phyloP scores from a whole-genome alignment of 192 early-diverging fungal genomes.

The Dissophora globulifera region DNA sequence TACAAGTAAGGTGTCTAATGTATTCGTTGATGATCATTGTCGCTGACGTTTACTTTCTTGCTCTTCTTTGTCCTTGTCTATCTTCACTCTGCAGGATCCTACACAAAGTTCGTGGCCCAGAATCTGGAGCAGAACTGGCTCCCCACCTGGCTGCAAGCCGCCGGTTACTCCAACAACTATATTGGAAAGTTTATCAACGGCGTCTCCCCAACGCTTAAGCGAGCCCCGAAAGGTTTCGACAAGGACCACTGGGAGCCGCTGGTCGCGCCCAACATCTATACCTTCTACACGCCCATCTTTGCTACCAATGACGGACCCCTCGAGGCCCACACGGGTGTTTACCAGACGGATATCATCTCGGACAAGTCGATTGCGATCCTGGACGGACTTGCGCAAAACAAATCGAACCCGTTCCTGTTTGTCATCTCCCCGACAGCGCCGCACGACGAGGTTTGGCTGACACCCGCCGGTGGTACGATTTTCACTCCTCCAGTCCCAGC shows the following conservation, averaged over 20 bases:
- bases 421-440: slow-evolving; percentile 70
- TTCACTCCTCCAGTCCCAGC: slow-evolving; percentile 68
- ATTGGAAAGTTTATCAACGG: slow-evolving; percentile 78
- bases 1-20: too few relatives aligned
- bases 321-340: slow-evolving; percentile 56
- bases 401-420: slow-evolving; percentile 55
- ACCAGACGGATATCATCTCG: slow-evolving; percentile 67
- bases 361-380: slow-evolving; percentile 61
- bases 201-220: slow-evolving; percentile 36
- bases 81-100: slow-evolving; percentile 23
- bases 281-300: slow-evolving; percentile 67
- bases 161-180: slow-evolving; percentile 72
- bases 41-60: too few relatives aligned
- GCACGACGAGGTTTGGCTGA: slow-evolving; percentile 63
- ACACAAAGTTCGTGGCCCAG: slow-evolving; percentile 48
- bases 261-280: slow-evolving; percentile 68
- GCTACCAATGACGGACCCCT: slow-evolving; percentile 64
- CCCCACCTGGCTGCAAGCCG: slow-evolving; percentile 40
- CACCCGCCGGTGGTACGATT: slow-evolving; percentile 14
- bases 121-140: slow-evolving; percentile 45
- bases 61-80: too few relatives aligned
- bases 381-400: slow-evolving; percentile 54
- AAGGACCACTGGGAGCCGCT: slow-evolving; percentile 54
- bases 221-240: slow-evolving; percentile 56
- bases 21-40: too few relatives aligned